phyloP scores from a whole-genome alignment of 441 rosid species.

The Populus trichocarpa region DNA sequence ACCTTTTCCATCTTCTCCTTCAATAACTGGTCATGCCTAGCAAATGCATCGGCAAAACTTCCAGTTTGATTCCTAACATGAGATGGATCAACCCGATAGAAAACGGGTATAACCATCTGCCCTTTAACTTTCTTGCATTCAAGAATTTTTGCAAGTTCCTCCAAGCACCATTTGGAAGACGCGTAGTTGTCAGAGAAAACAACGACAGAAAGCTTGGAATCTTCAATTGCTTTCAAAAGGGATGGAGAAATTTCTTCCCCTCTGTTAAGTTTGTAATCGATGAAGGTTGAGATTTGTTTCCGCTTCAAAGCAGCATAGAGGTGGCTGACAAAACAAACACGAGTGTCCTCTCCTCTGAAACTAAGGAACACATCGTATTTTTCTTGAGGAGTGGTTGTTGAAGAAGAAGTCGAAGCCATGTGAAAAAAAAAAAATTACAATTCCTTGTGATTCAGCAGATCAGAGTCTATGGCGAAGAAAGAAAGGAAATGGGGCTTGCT shows the following conservation, averaged over 20 bases:
- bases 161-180: too few relatives aligned
- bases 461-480: too few relatives aligned
- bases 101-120: constrained; percentile 4
- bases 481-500: too few relatives aligned
- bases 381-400: not conserved
- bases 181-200: not conserved
- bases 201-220: not conserved
- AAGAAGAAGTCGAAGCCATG: not conserved
- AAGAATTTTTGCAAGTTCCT: constrained; percentile 12
- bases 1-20: not conserved
- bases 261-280: not conserved
- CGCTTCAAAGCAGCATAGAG: not conserved
- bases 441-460: too few relatives aligned
- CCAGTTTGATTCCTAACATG: constrained; percentile 5
- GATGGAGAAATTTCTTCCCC: not conserved
- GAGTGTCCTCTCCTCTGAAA: not conserved
- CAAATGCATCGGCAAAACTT: not conserved
- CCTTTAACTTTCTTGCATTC: constrained; percentile 1
- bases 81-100: constrained; percentile 2
- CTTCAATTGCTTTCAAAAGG: not conserved
- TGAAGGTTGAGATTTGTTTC: not conserved
- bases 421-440: not conserved
- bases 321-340: not conserved
- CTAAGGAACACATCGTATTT: constrained; percentile 1
- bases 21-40: not conserved